These are phyloP conservation scores for Suzukiozyma palmioleophila DNA, from an alignment of 1,139 yeast species.

Conservation along the genomic window DNA sequence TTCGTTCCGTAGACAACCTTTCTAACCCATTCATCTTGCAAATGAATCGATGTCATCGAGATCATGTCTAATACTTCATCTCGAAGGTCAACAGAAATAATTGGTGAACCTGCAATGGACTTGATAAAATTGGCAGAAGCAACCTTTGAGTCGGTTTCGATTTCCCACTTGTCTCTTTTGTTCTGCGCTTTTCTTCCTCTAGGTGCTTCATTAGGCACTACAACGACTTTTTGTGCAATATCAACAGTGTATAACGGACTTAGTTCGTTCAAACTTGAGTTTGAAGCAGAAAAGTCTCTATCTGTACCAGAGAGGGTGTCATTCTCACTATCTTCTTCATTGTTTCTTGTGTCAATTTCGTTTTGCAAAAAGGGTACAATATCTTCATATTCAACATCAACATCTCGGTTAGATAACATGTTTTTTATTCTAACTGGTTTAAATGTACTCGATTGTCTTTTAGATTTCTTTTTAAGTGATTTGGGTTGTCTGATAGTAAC, in stretches of 20 bases:
- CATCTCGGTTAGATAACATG: constrained; percentile 53
- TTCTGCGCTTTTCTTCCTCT: constrained; percentile 61
- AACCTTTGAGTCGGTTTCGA: constrained; percentile 67
- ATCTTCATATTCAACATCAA: constrained; percentile 69
- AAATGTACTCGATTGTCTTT: constrained; percentile 32
- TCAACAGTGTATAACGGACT: constrained; percentile 35
- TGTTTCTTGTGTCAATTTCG: constrained; percentile 29
- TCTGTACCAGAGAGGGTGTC: constrained; percentile 5
- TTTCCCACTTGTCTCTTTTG: constrained; percentile 75
- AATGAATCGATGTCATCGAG: constrained; percentile 65
- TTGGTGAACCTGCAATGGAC: constrained; percentile 59
- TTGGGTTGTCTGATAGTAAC: constrained; percentile 62
- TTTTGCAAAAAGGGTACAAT: constrained; percentile 44
- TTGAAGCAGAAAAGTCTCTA: not conserved
- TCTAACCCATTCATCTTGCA: constrained; percentile 85
- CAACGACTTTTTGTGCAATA: constrained; percentile 54
- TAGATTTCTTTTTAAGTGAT: constrained; percentile 29
- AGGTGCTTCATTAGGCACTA: constrained; percentile 69
- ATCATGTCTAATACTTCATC: constrained; percentile 87
- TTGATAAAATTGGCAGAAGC: constrained; percentile 55
- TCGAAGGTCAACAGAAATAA: constrained; percentile 69
- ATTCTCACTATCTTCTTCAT: constrained; percentile 17
- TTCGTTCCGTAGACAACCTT: constrained; percentile 66
- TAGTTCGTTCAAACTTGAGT: constrained; percentile 7
- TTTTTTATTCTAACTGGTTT: constrained; percentile 75